These are phyloP conservation scores for Paraphaeosphaeria sporulosa DNA, from an alignment of 2,329 filamentous ascomycete genomes.

Conservation along the genomic window DNA sequence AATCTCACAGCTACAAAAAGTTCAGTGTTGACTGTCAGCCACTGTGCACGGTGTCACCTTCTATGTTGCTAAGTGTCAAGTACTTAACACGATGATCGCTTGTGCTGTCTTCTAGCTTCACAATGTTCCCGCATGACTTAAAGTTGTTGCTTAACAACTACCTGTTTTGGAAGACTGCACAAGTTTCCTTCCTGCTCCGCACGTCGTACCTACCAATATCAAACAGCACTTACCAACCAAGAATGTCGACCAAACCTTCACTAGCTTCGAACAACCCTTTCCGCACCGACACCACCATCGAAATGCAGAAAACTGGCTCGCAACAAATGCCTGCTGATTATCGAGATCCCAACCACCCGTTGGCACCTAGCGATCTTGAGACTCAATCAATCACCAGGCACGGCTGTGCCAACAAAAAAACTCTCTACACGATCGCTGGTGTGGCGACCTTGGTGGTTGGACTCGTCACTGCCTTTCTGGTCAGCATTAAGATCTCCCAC, in stretches of 20 bases:
- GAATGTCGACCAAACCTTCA: neutral
- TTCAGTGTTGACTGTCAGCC: too few species aligned
- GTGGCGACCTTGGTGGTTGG: neutral
- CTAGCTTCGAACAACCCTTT: neutral
- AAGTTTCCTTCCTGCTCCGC: neutral
- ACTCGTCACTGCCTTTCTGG: neutral
- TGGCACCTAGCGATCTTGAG: neutral
- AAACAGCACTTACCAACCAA: neutral
- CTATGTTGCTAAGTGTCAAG: too few species aligned
- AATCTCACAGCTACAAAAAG: too few species aligned
- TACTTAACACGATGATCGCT: too few species aligned
- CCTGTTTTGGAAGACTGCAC: neutral
- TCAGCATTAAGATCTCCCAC: neutral
- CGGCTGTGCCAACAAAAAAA: neutral
- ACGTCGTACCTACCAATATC: neutral
- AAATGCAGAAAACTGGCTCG: neutral
- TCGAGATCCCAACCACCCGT: conserved; percentile 4
- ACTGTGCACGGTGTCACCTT: too few species aligned
- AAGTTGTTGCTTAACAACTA: neutral
- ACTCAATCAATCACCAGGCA: neutral
- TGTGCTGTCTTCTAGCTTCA: too few species aligned
- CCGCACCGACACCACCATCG: neutral
- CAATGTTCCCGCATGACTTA: neutral
- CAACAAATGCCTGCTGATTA: neutral
- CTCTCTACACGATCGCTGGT: neutral